A percentile compares a stretch with the other conserved stretches of the same genome.
Evolutionary conservation across 495 filamentous ascomycete species (phyloP).

Genomic region (Umbilicaria muhlenbergii): DNA sequence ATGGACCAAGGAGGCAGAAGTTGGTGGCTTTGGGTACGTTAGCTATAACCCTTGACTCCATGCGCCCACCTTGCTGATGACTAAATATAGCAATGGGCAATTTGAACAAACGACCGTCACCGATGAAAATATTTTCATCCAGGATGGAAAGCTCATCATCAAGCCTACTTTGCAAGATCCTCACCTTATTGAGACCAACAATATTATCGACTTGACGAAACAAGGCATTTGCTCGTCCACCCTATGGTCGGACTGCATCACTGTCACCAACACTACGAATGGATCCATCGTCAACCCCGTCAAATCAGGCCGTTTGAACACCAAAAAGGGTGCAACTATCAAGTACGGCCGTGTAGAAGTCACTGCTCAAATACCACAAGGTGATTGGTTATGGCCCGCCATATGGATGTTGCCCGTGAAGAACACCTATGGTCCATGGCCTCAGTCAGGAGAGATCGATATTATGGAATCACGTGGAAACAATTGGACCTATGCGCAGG

Average conservation of each 20-base stretch:
- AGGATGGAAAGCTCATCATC: conserved; percentile 56
- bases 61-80: conserved; percentile 3
- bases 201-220: conserved; percentile 49
- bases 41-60: not conserved
- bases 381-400: conserved; percentile 83
- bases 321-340: conserved; percentile 50
- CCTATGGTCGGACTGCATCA: conserved; percentile 38
- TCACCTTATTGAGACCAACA: conserved; percentile 43
- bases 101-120: conserved; percentile 59
- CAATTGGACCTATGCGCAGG: conserved; percentile 54
- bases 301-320: conserved; percentile 63
- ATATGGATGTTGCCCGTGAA: conserved; percentile 79
- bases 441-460: conserved; percentile 73
- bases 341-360: conserved; percentile 76
- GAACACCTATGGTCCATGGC: conserved; percentile 61
- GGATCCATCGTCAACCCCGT: conserved; percentile 63
- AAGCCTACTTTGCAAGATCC: conserved; percentile 61
- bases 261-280: conserved; percentile 50
- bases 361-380: conserved; percentile 51
- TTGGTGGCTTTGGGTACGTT: conserved; percentile 70
- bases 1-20: conserved; percentile 59
- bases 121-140: conserved; percentile 56
- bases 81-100: conserved; percentile 48
- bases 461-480: conserved; percentile 69
- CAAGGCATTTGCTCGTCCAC: conserved; percentile 50